phyloP scores from a whole-genome alignment of 2,329 filamentous ascomycete species.

The Aspergillus sergii region DNA sequence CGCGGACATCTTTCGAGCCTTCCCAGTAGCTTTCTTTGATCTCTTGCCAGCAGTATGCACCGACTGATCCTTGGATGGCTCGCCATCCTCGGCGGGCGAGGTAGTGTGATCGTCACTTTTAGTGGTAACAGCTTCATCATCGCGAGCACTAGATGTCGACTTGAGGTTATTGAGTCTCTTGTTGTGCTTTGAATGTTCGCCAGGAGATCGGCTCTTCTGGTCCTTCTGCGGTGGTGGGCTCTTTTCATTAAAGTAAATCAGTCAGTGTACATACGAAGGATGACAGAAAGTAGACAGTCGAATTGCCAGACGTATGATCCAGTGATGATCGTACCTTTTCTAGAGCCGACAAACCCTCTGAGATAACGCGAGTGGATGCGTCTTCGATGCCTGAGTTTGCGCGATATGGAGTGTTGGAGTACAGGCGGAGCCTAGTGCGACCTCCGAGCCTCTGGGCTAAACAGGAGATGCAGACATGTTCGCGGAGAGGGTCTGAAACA shows the following conservation, averaged over 20 bases:
- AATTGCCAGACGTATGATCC: background rate
- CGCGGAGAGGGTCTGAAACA: slow-evolving; percentile 36
- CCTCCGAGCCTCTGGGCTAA: slow-evolving; percentile 28
- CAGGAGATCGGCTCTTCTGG: background rate
- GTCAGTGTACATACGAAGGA: background rate
- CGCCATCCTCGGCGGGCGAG: background rate
- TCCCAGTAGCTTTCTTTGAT: background rate
- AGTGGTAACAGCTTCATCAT: background rate
- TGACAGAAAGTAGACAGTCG: background rate
- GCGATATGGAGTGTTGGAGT: slow-evolving; percentile 26
- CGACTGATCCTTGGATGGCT: background rate
- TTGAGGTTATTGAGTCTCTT: background rate
- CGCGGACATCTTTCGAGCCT: background rate
- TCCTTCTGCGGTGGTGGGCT: background rate
- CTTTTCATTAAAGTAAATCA: background rate
- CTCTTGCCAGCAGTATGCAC: background rate
- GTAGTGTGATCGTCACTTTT: background rate
- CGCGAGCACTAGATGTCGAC: background rate
- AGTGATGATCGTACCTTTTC: slow-evolving; percentile 8
- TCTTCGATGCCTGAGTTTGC: slow-evolving; percentile 6
- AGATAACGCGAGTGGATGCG: background rate
- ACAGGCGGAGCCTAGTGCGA: slow-evolving; percentile 28
- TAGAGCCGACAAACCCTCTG: slow-evolving; percentile 3
- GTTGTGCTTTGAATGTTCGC: background rate
- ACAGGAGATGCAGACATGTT: slow-evolving; percentile 41